Base-by-base conservation (phyloP, 1,139 yeast species). In the Taphrina confusa region DNA sequence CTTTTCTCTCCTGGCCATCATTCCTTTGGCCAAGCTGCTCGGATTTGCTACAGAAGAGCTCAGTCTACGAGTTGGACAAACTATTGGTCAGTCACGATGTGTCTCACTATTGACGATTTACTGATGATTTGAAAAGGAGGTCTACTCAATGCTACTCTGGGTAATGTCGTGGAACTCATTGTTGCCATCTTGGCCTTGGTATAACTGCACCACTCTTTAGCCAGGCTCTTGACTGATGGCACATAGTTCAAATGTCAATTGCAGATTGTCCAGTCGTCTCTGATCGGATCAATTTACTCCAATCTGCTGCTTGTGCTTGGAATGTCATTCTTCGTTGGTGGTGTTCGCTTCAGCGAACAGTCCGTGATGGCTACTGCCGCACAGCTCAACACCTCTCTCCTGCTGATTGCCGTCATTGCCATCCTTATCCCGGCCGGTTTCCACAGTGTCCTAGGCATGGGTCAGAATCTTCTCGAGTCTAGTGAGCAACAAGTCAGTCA, bases 301-400 rank as follows among this genome's bases (percentile, higher is more conserved):
- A 92, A 92, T 73, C 76, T 90, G 68, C 76, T 92, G 64, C 79
- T 94, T 63, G 98, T 92, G 3, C 78, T 92, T 64, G 98, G 98
- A 16, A 86, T 95, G 73, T 90, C 97, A 70, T 94, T 92, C 71
- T 75, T 92, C 33, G 92, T 90, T 54, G 98, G 98, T 61, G 99
- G 98, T 16, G 79, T 84, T 70, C 85, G 87, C 66, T 81, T 94
- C 64, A 80, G 84, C 46, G 95, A 87, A 72, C 98, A 94, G 73
- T 80, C 80, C 2, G 94, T 94, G 75, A 91, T 91, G 76, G 95
- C 86, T 73, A 91, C 97, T 0, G 97, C 91, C 8, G 98, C 98
- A 6, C 97, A 92, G 71, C 90, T 97, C 18, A 92, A 92, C 97
- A 83, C 92, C 30, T 88, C 97, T 1, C 78, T 92, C 66, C 82